Conservation (phyloP, 345 rosid genomes). For the Sonneratia caseolaris region DNA sequence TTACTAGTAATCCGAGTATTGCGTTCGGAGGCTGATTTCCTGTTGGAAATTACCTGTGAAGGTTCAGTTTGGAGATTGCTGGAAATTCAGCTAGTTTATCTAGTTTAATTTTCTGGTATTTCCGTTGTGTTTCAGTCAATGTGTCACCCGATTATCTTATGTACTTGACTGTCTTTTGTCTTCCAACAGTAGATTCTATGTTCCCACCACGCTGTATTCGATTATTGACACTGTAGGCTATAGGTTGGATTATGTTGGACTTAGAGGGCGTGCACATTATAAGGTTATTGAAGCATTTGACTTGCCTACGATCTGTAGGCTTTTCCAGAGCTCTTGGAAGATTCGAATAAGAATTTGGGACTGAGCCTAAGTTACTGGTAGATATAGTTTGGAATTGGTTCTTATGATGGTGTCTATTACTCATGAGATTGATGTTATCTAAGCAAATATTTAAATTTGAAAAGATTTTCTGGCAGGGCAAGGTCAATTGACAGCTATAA, state of each 20-base stretch:
- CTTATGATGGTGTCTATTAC: not conserved
- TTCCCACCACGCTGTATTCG: not conserved
- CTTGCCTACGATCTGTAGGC: not conserved
- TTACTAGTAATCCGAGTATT: not conserved
- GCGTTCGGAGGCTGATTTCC: not conserved
- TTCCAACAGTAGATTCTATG: not conserved
- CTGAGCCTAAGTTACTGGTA: not conserved
- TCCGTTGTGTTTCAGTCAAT: not conserved
- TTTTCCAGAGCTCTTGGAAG: not conserved
- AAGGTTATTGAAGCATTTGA: not conserved
- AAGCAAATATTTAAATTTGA: not conserved
- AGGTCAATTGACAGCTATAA: too few species aligned
- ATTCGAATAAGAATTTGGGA: not conserved
- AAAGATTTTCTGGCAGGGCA: not conserved
- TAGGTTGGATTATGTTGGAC: not conserved
- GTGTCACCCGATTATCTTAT: not conserved
- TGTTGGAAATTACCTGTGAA: too few species aligned
- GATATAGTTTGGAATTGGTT: not conserved
- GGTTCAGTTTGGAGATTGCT: not conserved
- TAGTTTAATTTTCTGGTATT: not conserved
- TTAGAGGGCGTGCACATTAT: not conserved
- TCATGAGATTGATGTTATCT: not conserved
- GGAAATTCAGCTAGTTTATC: not conserved
- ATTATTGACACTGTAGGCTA: not conserved
- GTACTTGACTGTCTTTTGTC: not conserved